Base-by-base conservation (phyloP, 495 filamentous ascomycete species). In the Aspergillus steynii region DNA sequence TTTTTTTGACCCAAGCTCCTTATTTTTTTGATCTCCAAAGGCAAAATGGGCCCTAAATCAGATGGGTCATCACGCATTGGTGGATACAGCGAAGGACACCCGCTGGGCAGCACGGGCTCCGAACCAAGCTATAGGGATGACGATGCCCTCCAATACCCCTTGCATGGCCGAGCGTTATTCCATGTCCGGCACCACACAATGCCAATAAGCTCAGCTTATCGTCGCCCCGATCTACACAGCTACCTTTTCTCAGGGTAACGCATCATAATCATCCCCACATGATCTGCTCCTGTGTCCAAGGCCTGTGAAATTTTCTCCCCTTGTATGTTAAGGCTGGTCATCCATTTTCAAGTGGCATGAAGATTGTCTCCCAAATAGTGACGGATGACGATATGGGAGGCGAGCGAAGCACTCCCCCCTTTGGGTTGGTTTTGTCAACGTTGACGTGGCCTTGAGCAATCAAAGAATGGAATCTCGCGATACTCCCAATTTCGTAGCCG, bases 201-300 rank as follows among this genome's bases (percentile, higher is more conserved):
- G 31, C 29, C 52, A 54, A 34, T 54, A 34, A n/a, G 52, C 52
- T 54, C 5, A 26, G 31, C 31, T 54, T 32, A 54, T 45, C 53
- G 28, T 26, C 20, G 28, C 14, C 9, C 5, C 5, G 53, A 55
- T 47, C 53, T 47, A 47, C 53, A 55, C 25, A 55, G 53, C 7
- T 46, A 3, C 9, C 37, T 55, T 28, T 55, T 45, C 53, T 1
- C 15, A 46, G 53, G 53, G 46, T 45, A 55, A 42, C 37, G 37
- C 37, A 42, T 42, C 53, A 55, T 55, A 46, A 47, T 55, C 25
- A 29, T 47, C 53, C 26, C 53, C 53, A 55, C 53, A 45, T 55
- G 53, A 55, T 55, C 15, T 26, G 46, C 29, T n/a, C 28, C 52
- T 4, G 52, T 26, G 31, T 37, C 53, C 37, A 46, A 46, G 34